Evolutionary conservation across 768 basidiomycete genomes (phyloP), one percentile per base, ranked within the genome.

Genomic region (Pleurotus giganteus): DNA sequence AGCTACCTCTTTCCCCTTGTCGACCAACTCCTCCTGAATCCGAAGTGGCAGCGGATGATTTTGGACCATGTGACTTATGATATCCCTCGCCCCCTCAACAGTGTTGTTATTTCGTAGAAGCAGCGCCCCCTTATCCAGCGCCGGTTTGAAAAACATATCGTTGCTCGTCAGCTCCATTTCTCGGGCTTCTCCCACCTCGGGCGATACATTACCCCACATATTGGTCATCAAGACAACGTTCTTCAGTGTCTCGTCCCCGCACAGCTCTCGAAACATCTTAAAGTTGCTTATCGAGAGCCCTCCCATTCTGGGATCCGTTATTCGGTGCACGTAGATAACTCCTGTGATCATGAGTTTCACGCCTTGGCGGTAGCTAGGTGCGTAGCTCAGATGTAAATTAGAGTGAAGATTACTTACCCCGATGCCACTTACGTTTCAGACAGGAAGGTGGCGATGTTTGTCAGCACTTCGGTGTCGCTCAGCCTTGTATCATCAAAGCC

Each of bases 171-270:
- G 69, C 54, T 74, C 73, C 0, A 45, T 51, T 57, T n/a, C n/a
- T n/a, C n/a, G n/a, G n/a, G n/a, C n/a, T n/a, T n/a, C n/a, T n/a
- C n/a, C n/a, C n/a, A n/a, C 60, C 47, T 64, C 69, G 67, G 42
- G 65, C 19, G 64, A 60, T 36, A 75, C 71, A 52, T 67, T 65
- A 6, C 69, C 71, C 78, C 79, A 81, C 74, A 73, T 79, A 42
- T 71, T 82, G 46, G 81, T 81, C 52, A 75, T 74, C 52, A 82
- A 67, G 46, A 74, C 69, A 29, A 81, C 76, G 54, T 77, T 77
- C 27, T 67, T 66, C 54, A 79, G 69, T 5, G 73, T 68, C 46
- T 60, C 65, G 27, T 72, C 71, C 17, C 80, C 80, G 60, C 78
- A 81, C 12, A 82, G 67, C 41, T 77, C 67, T 44, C 69, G 65